phyloP scores from a whole-genome alignment of 2,329 filamentous ascomycete genomes.

The Verticillium isaacii region DNA sequence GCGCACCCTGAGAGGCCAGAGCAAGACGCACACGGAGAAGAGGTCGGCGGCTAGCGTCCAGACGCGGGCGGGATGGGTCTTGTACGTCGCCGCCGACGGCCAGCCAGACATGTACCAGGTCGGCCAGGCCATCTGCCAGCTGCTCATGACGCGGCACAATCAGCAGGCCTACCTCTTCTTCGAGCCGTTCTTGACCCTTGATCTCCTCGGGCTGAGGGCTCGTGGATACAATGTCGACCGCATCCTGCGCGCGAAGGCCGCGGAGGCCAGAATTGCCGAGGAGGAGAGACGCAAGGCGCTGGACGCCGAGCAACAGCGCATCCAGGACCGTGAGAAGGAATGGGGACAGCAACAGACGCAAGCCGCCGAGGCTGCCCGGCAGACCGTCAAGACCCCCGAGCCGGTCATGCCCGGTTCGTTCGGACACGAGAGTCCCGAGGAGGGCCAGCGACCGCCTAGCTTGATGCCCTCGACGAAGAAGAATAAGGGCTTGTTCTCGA shows the following conservation, averaged over 20 bases:
- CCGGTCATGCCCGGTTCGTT: constrained; percentile 72
- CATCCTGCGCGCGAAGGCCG: constrained; percentile 82
- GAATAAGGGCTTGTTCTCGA: constrained; percentile 63
- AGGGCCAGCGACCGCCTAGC: constrained; percentile 23
- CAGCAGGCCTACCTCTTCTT: constrained; percentile 87
- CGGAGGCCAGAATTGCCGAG: constrained; percentile 83
- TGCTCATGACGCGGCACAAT: constrained; percentile 76
- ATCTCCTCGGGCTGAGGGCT: constrained; percentile 73
- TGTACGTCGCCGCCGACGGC: constrained; percentile 69
- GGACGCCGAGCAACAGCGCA: constrained; percentile 65
- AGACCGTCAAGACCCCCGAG: constrained; percentile 35
- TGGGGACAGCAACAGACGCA: constrained; percentile 41
- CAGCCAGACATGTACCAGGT: constrained; percentile 87
- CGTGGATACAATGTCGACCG: constrained; percentile 97
- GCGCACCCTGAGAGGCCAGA: constrained; percentile 67
- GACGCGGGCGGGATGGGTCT: constrained; percentile 49
- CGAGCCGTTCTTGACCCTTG: constrained; percentile 83
- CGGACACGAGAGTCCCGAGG: constrained; percentile 55
- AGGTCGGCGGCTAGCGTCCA: constrained; percentile 65
- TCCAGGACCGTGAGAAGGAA: constrained; percentile 50
- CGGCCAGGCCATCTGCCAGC: constrained; percentile 76
- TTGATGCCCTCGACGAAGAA: constrained; percentile 33
- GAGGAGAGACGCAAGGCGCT: constrained; percentile 71
- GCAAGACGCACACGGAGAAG: constrained; percentile 67
- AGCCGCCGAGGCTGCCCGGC: constrained; percentile 30